These are phyloP conservation scores for Acanthamoeba culbertsoni DNA, from an alignment of 208 protist species.

Conservation along the genomic window DNA sequence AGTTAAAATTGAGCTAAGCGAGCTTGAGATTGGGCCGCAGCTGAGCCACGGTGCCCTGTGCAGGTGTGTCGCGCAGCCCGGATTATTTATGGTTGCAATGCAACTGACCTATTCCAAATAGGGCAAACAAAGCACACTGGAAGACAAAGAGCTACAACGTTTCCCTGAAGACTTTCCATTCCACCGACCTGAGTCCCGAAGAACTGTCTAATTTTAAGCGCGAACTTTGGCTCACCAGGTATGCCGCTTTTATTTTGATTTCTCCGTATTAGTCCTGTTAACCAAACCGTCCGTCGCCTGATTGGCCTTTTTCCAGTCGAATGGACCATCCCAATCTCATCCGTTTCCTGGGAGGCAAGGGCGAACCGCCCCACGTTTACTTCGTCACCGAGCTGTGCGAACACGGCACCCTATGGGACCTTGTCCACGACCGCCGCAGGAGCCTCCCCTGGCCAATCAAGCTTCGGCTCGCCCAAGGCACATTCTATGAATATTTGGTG, in stretches of 20 bases:
- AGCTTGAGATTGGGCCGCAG: slow-evolving; percentile 10
- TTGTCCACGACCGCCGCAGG: background rate
- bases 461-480: background rate
- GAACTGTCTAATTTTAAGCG: slow-evolving; percentile 23
- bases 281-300: background rate
- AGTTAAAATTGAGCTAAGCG: background rate
- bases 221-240: slow-evolving; percentile 56
- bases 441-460: background rate
- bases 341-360: slow-evolving; percentile 4
- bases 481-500: background rate
- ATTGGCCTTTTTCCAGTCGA: background rate
- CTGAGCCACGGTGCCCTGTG: slow-evolving; percentile 2
- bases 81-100: too few relatives aligned
- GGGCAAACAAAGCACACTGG: slow-evolving; percentile 9
- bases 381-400: slow-evolving; percentile 31
- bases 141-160: slow-evolving; percentile 1
- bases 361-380: background rate
- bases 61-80: background rate
- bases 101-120: too few relatives aligned
- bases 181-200: slow-evolving; percentile 1
- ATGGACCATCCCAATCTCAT: slow-evolving; percentile 53
- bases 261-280: background rate
- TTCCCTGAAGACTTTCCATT: slow-evolving; percentile 32
- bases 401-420: background rate
- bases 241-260: background rate